Evolutionary conservation across 192 early-diverging fungal species (phyloP), one percentile per base, ranked within the genome.

Genomic region (Coemansia sp.): DNA sequence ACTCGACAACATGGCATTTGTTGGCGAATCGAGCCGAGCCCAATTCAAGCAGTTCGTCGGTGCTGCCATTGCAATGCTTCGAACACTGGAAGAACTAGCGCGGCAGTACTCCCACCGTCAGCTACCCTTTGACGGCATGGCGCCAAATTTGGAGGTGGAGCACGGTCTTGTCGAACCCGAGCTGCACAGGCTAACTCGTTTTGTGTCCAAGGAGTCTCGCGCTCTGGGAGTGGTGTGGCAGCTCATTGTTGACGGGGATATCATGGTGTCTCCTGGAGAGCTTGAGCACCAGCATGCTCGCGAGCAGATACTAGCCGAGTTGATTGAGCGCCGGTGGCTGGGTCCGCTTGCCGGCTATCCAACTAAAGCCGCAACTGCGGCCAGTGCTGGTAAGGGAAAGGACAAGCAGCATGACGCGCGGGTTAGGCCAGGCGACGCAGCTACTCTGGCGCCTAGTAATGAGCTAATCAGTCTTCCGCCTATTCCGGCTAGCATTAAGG

Each of bases 201-300:
- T 82, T 60, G 37, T 77, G 4, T 31, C 61, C 5, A 38, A 31
- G n/a, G 75, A 82, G 45, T 46, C 64, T 14, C 41, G 45, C 17
- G 66, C 57, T 0, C 29, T 82, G 21, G 42, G 75, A n/a, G 70
- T 70, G 1, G 69, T 72, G 51, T 78, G 77, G 81, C 76, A 76
- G 73, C 70, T 84, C 21, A 64, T 84, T 36, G 70, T 31, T 8
- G 81, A 84, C 21, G 76, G 67, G 29, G 73, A 62, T 10, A 50
- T 84, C 32, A 75, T 84, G 81, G 77, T 84, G 27, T 75, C 76
- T n/a, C 81, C 81, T 0, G 77, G 69, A 15, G 81, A 78, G 63
- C 67, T 84, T 46, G 77, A 75, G n/a, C 70, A 72, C 32, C 53
- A 37, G 14, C 4, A 25, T 27, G 57, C 71, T 25, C 65, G 77